Evolutionary conservation across 2,329 filamentous ascomycete species (phyloP).

Genomic region (Colletotrichum echinochloae): DNA sequence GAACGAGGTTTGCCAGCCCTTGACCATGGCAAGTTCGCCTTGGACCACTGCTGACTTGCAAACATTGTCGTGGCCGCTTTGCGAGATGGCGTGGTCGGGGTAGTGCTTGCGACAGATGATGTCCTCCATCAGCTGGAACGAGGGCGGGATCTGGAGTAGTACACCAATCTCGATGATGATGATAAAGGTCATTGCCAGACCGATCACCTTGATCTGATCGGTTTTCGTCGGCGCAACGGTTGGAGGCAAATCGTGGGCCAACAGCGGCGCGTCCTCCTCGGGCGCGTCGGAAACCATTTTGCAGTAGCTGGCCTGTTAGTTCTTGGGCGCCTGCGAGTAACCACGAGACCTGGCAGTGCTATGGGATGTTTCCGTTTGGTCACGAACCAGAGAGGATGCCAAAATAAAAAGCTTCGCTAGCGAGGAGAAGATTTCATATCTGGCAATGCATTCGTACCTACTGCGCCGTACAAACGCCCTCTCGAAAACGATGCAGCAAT

Average conservation of each 20-base stretch:
- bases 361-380: neutral
- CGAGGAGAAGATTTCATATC: neutral
- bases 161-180: conserved; percentile 58
- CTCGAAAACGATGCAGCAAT: conserved; percentile 12
- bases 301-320: neutral
- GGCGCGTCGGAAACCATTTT: conserved; percentile 25
- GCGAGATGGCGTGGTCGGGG: conserved; percentile 52
- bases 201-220: conserved; percentile 48
- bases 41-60: conserved; percentile 66
- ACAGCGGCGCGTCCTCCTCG: conserved; percentile 37
- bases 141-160: conserved; percentile 54
- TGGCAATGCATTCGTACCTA: neutral
- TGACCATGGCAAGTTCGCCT: conserved; percentile 62
- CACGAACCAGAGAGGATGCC: neutral
- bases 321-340: too few species aligned
- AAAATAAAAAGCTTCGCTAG: too few species aligned
- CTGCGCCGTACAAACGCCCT: conserved; percentile 10
- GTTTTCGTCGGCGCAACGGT: conserved; percentile 44
- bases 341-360: neutral
- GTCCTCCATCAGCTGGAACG: conserved; percentile 63
- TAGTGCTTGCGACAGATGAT: conserved; percentile 65
- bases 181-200: conserved; percentile 53
- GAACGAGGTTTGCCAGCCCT: conserved; percentile 59
- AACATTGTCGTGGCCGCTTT: conserved; percentile 53
- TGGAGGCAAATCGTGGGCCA: conserved; percentile 39